Conservation (phyloP, 2,329 filamentous ascomycete genomes). For the Colletotrichum cuscutae region DNA sequence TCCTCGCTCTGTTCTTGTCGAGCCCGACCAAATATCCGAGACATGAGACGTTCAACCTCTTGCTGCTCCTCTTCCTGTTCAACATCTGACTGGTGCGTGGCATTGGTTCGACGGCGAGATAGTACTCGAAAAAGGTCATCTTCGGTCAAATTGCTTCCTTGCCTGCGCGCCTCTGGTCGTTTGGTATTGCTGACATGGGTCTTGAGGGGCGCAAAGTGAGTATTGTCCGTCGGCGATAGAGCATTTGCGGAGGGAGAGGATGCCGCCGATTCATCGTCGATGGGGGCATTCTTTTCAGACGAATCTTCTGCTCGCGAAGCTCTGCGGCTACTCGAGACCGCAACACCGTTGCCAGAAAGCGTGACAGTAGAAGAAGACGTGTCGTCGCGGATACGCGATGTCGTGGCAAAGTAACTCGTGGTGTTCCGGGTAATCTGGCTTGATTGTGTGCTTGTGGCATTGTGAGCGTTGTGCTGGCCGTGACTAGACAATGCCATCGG, state of each 20-base stretch:
- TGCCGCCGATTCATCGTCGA: not conserved
- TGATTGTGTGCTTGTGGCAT: not conserved
- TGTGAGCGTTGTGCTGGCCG: not conserved
- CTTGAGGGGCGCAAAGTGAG: conserved; percentile 43
- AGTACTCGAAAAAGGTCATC: conserved; percentile 62
- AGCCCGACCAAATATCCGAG: conserved; percentile 75
- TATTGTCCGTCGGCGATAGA: conserved; percentile 1
- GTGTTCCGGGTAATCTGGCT: not conserved
- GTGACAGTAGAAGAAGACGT: conserved; percentile 22
- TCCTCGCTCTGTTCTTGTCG: conserved; percentile 74
- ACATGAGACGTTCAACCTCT: conserved; percentile 73
- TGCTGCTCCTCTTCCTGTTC: conserved; percentile 50
- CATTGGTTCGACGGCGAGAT: conserved; percentile 58
- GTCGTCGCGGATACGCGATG: not conserved
- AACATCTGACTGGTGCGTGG: conserved; percentile 47
- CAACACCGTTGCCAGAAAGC: not conserved
- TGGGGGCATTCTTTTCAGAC: not conserved
- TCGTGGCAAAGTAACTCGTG: not conserved
- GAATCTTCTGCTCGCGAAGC: not conserved
- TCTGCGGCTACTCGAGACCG: not conserved
- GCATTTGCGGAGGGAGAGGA: conserved; percentile 14
- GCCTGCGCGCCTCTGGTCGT: conserved; percentile 38
- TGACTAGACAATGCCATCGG: conserved; percentile 7
- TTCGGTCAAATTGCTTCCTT: conserved; percentile 50
- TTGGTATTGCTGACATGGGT: conserved; percentile 34